Base-by-base conservation (phyloP, 2,329 filamentous ascomycete genomes). In the Monosporascus sp. region DNA sequence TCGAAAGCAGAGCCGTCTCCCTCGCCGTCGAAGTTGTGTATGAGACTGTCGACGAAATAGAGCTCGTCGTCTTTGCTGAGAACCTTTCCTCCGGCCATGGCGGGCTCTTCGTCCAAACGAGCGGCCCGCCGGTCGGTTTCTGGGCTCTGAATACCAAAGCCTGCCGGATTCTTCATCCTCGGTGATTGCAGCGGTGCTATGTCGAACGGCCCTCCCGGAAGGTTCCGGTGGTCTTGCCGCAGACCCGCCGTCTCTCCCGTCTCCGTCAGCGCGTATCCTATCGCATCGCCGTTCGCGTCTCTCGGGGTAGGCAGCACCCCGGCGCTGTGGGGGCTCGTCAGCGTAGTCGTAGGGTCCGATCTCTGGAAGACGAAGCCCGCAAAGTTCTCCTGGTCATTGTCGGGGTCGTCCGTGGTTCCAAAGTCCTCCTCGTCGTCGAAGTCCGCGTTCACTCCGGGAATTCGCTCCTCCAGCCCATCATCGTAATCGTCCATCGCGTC, bases 41-140 rank as follows among this genome's bases (percentile, higher is more conserved):
- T 76, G 59, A 83, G 69, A 2, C 84, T 85, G 63, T 84, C 84
- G 57, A 88, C 84, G 63, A 86, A 90, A 65, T 89, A 89, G 31
- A 89, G 72, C 58, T 89, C 86, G 59, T 87, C 84, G 37, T 82
- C 78, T 49, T 72, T 61, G 31, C 62, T 55, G 14, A 65, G 60
- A 31, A 53, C 52, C 4, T 53, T 47, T 31, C 48, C 54, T 41
- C 50, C 52, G 31, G 31, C 31, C 31, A 35, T 47, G 57, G 56
- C 22, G 54, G 55, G 59, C 52, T 55, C 55, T 20, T 51, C 51
- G 17, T 55, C 49, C 15, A 56, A 56, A 24, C 58, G 55, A n/a
- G 55, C 44, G 11, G 51, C 53, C n/a, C 60, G 53, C 2, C 54
- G 52, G 28, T 53, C 58, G 18, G 58, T 55, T 41, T 61, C 64